phyloP scores from a whole-genome alignment of 2,329 filamentous ascomycete species.

The Colletotrichum musae region DNA sequence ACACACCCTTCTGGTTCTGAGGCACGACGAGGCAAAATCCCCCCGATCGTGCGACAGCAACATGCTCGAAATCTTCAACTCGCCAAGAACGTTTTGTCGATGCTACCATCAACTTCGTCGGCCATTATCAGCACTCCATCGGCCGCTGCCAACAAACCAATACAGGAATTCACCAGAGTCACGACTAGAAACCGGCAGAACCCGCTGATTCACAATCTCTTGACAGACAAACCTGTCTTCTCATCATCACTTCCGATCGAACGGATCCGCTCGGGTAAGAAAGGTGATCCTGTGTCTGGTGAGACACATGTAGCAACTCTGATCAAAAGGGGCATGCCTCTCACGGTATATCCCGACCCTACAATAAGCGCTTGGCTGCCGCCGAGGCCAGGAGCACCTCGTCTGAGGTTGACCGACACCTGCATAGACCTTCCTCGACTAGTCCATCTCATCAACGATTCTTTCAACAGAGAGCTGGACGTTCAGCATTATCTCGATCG shows the following conservation, averaged over 20 bases:
- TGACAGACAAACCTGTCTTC: slow-evolving; percentile 94
- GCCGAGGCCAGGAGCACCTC: slow-evolving; percentile 70
- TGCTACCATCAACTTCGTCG: slow-evolving; percentile 88
- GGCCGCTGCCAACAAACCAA: slow-evolving; percentile 75
- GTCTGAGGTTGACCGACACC: slow-evolving; percentile 82
- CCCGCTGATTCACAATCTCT: slow-evolving; percentile 92
- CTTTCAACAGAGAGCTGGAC: slow-evolving; percentile 88
- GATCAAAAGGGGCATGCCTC: slow-evolving; percentile 90
- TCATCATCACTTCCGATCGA: slow-evolving; percentile 90
- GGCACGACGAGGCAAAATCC: slow-evolving; percentile 20
- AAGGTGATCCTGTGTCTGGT: slow-evolving; percentile 25
- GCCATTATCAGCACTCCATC: slow-evolving; percentile 89
- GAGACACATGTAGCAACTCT: slow-evolving; percentile 75
- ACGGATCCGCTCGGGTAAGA: slow-evolving; percentile 63
- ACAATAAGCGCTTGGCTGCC: slow-evolving; percentile 76
- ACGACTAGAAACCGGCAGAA: slow-evolving; percentile 75
- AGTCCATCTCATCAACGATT: slow-evolving; percentile 91
- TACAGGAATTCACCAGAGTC: slow-evolving; percentile 62
- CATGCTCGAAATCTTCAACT: slow-evolving; percentile 80
- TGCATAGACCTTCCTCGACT: slow-evolving; percentile 87
- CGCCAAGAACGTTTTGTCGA: slow-evolving; percentile 76
- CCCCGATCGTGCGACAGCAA: slow-evolving; percentile 20
- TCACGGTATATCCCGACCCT: slow-evolving; percentile 86
- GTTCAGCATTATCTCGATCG: slow-evolving; percentile 85
- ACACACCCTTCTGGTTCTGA: slow-evolving; percentile 30